Base-by-base conservation (phyloP, 306 rosid species). In the Ammopiptanthus mongolicus region DNA sequence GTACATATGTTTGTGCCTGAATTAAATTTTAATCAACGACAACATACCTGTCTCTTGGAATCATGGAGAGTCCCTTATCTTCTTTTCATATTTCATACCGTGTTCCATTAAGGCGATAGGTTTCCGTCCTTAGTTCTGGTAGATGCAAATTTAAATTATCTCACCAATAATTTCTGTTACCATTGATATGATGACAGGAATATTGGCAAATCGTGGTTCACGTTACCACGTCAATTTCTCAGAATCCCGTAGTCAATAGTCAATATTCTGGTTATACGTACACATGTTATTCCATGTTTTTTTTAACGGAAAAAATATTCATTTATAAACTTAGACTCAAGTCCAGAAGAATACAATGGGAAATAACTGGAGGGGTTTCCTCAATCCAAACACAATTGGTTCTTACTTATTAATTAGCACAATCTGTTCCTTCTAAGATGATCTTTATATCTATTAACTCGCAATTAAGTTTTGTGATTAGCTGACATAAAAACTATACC, bases 41-140 rank as follows among this genome's bases (percentile, higher is more conserved):
- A 50, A 5, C 28, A 25, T 0, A 33, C 22, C 23, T 59, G 7
- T 42, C 51, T 19, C 65, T 36, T 36, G 9, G 14, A 60, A 22
- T 60, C 41, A 47, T 48, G 22, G 39, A n/a, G 17, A 1, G 5
- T 34, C 55, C 31, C 34, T 68, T 64, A 64, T 8, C 19, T 34
- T 33, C 5, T 44, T 19, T 3, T 19, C 14, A 9, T 57, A 60
- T 28, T 23, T 25, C 12, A 39, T 37, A 18, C 74, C 5, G 8
- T 23, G 23, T 48, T 81, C 56, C 69, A 47, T 81, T 56, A 74
- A 64, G 65, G 53, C 23, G 37, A 78, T 44, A 72, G 77, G 47
- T 58, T 18, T 33, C 13, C 64, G 5, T 69, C 46, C 58, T 80
- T 65, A 73, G 37, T 65, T 46, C 8, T 1, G 56, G 63, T 69